Conservation (phyloP, 225 moss, liverwort and hornwort species). For the Pseudisothecium myosuroides region DNA sequence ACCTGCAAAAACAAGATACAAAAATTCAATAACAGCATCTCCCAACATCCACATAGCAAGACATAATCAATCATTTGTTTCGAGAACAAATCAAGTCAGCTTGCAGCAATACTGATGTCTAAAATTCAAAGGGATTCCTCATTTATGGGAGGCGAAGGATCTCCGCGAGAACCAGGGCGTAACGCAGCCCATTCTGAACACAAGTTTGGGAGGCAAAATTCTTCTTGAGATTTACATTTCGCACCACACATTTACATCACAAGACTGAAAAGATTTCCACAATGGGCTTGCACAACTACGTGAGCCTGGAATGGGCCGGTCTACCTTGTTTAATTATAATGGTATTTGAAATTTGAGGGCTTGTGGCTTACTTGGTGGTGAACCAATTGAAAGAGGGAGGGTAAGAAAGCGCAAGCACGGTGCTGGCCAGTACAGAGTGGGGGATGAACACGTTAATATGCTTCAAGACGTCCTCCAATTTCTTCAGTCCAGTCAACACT, state of each 20-base stretch:
- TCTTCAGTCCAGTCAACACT: not conserved
- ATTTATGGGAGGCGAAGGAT: not conserved
- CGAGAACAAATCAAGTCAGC: not conserved
- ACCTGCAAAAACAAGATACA: conserved; percentile 19
- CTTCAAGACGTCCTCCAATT: conserved; percentile 43
- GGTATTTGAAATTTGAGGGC: not conserved
- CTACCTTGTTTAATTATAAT: not conserved
- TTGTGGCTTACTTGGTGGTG: conserved; percentile 50
- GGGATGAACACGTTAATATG: conserved; percentile 62
- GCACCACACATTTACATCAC: too few relatives aligned
- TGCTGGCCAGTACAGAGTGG: conserved; percentile 60
- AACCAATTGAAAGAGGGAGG: conserved; percentile 86
- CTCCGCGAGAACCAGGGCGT: not conserved
- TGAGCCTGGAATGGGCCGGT: not conserved
- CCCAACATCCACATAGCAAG: not conserved
- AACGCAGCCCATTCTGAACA: not conserved
- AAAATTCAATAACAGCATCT: not conserved
- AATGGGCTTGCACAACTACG: not conserved
- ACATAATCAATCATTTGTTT: not conserved
- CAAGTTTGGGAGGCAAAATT: not conserved
- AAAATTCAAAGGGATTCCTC: not conserved
- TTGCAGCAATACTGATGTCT: not conserved
- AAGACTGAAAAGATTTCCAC: not conserved
- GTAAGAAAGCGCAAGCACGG: conserved; percentile 63
- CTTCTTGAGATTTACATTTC: not conserved